Conservation (phyloP, 2,329 filamentous ascomycete genomes). For the Paecilomyces niveus region DNA sequence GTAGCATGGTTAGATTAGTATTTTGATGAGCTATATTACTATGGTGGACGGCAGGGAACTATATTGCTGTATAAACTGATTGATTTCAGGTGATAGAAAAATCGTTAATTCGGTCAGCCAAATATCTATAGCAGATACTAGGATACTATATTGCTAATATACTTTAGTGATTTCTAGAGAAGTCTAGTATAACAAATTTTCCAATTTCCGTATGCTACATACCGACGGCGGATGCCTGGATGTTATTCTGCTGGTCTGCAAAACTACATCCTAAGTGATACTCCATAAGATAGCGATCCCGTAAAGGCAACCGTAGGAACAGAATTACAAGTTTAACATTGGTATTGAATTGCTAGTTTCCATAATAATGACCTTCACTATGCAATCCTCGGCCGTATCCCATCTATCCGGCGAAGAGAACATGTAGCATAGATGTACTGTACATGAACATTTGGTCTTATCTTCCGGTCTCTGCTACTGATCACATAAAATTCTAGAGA, state of each 20-base stretch:
- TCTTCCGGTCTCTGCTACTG: conserved; percentile 7
- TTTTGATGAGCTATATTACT: background rate
- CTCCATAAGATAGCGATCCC: background rate
- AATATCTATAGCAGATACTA: background rate
- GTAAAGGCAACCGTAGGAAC: background rate
- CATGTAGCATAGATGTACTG: conserved; percentile 26
- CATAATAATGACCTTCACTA: conserved; percentile 12
- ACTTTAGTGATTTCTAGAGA: too few relatives aligned
- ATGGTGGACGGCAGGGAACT: background rate
- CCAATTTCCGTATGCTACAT: background rate
- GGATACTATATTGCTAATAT: background rate
- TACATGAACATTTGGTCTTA: conserved; percentile 21
- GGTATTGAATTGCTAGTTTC: background rate
- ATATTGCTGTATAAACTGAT: background rate
- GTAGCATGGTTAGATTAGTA: background rate
- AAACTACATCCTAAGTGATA: background rate
- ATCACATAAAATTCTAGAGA: background rate
- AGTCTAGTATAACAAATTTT: too few relatives aligned
- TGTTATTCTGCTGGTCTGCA: background rate
- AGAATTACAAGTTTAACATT: background rate
- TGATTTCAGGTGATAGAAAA: background rate
- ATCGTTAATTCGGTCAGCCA: background rate
- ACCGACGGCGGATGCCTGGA: background rate
- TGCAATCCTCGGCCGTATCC: conserved; percentile 13
- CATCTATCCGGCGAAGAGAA: conserved; percentile 11